A percentile compares a stretch with the other conserved stretches of the same genome.
Evolutionary conservation across 306 rosid genomes (phyloP).

Genomic region (Mimosa bimucronata): DNA sequence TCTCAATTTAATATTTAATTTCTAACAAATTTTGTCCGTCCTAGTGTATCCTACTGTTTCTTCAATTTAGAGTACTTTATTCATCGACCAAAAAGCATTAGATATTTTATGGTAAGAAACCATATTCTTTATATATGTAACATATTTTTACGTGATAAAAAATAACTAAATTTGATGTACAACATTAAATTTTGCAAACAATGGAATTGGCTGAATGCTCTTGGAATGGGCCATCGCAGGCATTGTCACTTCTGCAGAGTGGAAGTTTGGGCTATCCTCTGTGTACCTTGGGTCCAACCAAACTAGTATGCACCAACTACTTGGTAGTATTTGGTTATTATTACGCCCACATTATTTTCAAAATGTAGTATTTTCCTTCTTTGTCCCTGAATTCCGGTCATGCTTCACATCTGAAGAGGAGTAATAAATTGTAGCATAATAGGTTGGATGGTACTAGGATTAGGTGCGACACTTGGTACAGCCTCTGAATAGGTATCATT

Average conservation of each 20-base stretch:
- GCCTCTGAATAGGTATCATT: constrained; percentile 20
- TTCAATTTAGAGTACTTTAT: too few relatives aligned
- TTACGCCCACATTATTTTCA: background rate
- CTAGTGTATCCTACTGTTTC: background rate
- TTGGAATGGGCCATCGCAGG: background rate
- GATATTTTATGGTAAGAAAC: background rate
- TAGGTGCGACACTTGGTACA: constrained; percentile 37
- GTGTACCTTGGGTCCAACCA: background rate
- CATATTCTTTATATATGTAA: too few relatives aligned
- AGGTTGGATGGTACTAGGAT: constrained; percentile 33
- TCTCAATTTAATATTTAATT: too few relatives aligned
- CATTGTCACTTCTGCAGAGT: background rate
- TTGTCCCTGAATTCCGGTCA: background rate
- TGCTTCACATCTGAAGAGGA: constrained; percentile 12
- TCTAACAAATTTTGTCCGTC: background rate
- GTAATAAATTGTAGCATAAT: constrained; percentile 33
- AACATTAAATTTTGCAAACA: too few relatives aligned
- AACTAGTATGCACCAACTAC: background rate
- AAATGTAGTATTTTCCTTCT: background rate
- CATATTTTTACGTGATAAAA: too few relatives aligned
- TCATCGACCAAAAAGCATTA: too few relatives aligned
- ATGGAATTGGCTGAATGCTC: background rate
- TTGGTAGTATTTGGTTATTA: background rate
- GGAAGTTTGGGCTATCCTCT: background rate
- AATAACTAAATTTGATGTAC: too few relatives aligned